Percentiles rank a stretch among this genome's conserved stretches.
Conservation (phyloP, 306 rosid genomes). For the Canavalia ensiformis region DNA sequence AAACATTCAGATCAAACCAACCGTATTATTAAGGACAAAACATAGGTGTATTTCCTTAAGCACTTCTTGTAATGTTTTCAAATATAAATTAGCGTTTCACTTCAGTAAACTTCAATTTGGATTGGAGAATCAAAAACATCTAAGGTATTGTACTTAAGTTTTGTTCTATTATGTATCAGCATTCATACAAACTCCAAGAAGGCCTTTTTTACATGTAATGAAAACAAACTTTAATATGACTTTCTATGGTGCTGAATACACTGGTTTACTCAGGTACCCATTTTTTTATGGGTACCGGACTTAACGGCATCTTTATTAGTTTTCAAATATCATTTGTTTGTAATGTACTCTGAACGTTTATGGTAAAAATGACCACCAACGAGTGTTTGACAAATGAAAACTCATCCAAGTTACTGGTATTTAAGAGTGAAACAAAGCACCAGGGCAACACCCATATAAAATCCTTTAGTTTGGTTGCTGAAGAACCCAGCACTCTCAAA, state of each 20-base stretch:
- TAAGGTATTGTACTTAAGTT: too few species aligned
- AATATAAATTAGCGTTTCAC: too few species aligned
- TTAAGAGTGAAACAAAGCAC: neutral
- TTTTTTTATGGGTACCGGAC: conserved; percentile 3
- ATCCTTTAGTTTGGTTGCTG: conserved; percentile 32
- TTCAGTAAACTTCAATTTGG: too few species aligned
- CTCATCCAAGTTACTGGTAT: neutral
- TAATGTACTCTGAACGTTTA: neutral
- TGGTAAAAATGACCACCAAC: neutral
- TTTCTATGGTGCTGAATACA: neutral
- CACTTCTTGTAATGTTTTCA: too few species aligned
- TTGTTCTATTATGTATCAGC: neutral
- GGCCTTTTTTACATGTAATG: conserved; percentile 4
- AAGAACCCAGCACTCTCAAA: neutral
- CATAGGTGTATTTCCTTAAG: too few species aligned
- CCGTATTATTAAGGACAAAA: neutral
- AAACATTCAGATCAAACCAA: conserved; percentile 6
- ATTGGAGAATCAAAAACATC: too few species aligned
- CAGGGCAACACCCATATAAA: neutral
- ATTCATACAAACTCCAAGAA: neutral
- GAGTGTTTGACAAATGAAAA: neutral
- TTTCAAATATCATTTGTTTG: neutral
- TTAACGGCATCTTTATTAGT: neutral
- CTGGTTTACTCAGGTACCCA: neutral
- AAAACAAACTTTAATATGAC: neutral